Evolutionary conservation across 495 filamentous ascomycete species (phyloP), one percentile per base, ranked within the genome.

Genomic region (Baudoinia panamericana): DNA sequence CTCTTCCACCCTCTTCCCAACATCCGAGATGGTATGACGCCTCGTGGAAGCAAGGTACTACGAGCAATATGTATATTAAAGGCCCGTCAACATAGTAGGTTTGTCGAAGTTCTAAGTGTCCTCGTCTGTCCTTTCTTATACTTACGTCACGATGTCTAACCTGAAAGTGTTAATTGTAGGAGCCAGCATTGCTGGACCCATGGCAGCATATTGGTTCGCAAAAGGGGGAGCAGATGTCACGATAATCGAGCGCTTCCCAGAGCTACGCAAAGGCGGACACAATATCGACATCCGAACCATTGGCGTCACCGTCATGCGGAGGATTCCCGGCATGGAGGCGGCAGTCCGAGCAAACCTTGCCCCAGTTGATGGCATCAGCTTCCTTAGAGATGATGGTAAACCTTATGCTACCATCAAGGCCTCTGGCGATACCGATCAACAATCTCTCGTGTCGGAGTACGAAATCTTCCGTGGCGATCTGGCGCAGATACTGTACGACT

Each of bases 401-500:
- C 41, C 47, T 1, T 56, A 47, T 39, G 70, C 57, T 6, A 65
- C 44, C 39, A 58, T 73, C 22, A 59, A 34, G 15, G 30, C 30
- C 6, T 13, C 30, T 10, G 30, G 17, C 39, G 48, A 57, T 37
- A 51, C 63, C 1, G 59, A 63, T 18, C 47, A 46, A 27, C 67
- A 73, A 55, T 55, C 51, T 25, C 54, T 70, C 1, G 60, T 66
- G 6, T 68, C 65, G 5, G 72, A 76, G 51, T 75, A 57, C 39
- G 73, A 75, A 54, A 68, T 76, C 18, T 60, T 71, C 45, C 57
- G 73, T 5, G 70, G 68, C 5, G 67, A 75, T 41, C 45, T 77
- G 19, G 59, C 58, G 12, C 23, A 53, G 15, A 61, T 75, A 15
- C 34, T 54, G 4, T 64, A 65, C 41, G 58, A 68, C 17, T 40